Percentiles rank a stretch among this genome's conserved stretches.
Evolutionary conservation across 768 basidiomycete species (phyloP).

Genomic region (Cyathus striatus): DNA sequence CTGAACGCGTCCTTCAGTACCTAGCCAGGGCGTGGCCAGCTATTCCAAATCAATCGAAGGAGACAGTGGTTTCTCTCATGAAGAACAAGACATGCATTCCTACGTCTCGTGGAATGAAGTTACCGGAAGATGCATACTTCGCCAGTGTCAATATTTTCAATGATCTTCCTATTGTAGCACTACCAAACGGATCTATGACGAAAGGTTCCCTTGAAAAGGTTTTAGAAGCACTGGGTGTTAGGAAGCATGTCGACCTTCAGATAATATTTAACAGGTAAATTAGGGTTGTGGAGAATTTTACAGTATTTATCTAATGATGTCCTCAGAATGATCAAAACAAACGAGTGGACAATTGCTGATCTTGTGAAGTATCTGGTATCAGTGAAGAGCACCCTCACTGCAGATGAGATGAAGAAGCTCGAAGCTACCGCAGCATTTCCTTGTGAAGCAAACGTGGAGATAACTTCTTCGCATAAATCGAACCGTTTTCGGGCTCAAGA

Average conservation of each 20-base stretch:
- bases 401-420: slow-evolving; percentile 43
- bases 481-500: slow-evolving; percentile 60
- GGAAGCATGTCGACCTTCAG: slow-evolving; percentile 90
- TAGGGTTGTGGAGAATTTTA: neutral
- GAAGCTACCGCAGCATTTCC: slow-evolving; percentile 77
- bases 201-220: slow-evolving; percentile 73
- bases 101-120: slow-evolving; percentile 67
- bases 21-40: slow-evolving; percentile 72
- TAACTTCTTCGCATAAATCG: slow-evolving; percentile 9
- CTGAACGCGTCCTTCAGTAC: slow-evolving; percentile 70
- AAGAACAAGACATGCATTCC: slow-evolving; percentile 58
- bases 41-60: slow-evolving; percentile 42
- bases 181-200: slow-evolving; percentile 59
- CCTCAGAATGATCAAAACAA: slow-evolving; percentile 79
- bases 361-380: slow-evolving; percentile 85
- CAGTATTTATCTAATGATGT: neutral
- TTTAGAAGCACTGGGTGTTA: slow-evolving; percentile 71
- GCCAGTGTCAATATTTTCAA: slow-evolving; percentile 80
- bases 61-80: slow-evolving; percentile 43
- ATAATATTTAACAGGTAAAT: slow-evolving; percentile 82
- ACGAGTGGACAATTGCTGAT: slow-evolving; percentile 85
- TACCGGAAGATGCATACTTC: slow-evolving; percentile 77
- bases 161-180: slow-evolving; percentile 77
- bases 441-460: slow-evolving; percentile 32
- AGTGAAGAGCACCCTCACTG: slow-evolving; percentile 52